Conservation (phyloP, 331 rosid genomes). For the Pyracantha coccinea region DNA sequence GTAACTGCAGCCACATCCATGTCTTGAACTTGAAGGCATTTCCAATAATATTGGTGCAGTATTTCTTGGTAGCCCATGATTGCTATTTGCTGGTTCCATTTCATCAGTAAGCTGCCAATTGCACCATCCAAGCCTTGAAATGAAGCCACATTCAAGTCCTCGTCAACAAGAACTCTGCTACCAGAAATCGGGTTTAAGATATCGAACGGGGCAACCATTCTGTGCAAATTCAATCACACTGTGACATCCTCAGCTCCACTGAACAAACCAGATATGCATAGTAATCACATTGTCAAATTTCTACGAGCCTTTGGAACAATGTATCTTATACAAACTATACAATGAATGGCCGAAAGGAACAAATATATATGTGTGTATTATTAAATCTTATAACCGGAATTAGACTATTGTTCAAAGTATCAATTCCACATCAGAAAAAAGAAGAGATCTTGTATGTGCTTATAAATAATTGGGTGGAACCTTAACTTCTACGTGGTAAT, state of each 20-base stretch:
- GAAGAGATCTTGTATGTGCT: no score
- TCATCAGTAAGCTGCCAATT: background rate
- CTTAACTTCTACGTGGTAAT: no score
- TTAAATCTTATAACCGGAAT: no score
- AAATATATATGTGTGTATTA: no score
- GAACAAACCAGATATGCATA: background rate
- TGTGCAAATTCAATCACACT: background rate
- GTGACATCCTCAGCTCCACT: constrained; percentile 9
- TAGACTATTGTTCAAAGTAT: no score
- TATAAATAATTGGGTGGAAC: no score
- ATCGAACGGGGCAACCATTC: background rate
- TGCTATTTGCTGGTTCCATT: background rate
- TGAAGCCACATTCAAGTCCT: background rate
- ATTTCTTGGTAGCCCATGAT: constrained; percentile 1
- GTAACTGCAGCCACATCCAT: background rate
- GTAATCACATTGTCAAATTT: background rate
- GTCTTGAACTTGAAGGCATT: background rate
- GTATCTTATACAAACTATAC: background rate
- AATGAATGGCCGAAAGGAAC: no score
- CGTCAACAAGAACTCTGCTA: background rate
- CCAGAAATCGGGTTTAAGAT: background rate
- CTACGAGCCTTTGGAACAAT: background rate
- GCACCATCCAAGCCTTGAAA: background rate
- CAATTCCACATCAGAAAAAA: no score
- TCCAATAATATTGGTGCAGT: background rate